These are phyloP conservation scores for Coemansia sp. DNA, from an alignment of 192 early-diverging fungal genomes.

Conservation along the genomic window DNA sequence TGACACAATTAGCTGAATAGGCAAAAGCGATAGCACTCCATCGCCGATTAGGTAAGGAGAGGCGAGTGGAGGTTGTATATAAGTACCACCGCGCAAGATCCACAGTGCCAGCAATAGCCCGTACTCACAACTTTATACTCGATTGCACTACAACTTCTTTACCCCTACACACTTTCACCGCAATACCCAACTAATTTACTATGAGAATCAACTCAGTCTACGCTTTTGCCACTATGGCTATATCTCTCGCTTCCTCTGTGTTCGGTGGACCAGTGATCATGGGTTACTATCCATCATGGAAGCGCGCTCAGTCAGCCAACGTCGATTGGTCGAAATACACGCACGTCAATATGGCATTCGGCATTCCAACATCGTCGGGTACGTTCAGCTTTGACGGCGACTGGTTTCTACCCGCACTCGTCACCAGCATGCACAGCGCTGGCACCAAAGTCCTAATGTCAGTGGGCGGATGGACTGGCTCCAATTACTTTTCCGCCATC, in stretches of 20 bases:
- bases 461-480: slow-evolving; percentile 71
- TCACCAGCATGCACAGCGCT: slow-evolving; percentile 56
- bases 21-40: background rate
- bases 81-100: background rate
- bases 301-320: slow-evolving; percentile 21
- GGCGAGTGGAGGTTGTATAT: too few relatives aligned
- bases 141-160: background rate
- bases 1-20: background rate
- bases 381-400: slow-evolving; percentile 38
- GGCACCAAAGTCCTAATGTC: slow-evolving; percentile 65
- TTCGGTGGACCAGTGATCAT: slow-evolving; percentile 22
- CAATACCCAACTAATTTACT: background rate
- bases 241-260: background rate
- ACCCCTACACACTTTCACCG: background rate
- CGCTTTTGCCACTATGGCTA: background rate
- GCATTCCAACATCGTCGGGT: slow-evolving; percentile 41
- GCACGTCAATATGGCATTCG: slow-evolving; percentile 72
- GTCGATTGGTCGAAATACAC: slow-evolving; percentile 60
- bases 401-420: slow-evolving; percentile 47
- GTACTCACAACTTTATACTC: background rate
- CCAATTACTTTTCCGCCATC: slow-evolving; percentile 54
- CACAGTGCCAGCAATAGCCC: background rate
- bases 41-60: too few relatives aligned
- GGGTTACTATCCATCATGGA: slow-evolving; percentile 51
- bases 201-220: slow-evolving; percentile 12